These are phyloP conservation scores for Suhomyces sp. DNA, from an alignment of 805 yeast species.

Conservation along the genomic window DNA sequence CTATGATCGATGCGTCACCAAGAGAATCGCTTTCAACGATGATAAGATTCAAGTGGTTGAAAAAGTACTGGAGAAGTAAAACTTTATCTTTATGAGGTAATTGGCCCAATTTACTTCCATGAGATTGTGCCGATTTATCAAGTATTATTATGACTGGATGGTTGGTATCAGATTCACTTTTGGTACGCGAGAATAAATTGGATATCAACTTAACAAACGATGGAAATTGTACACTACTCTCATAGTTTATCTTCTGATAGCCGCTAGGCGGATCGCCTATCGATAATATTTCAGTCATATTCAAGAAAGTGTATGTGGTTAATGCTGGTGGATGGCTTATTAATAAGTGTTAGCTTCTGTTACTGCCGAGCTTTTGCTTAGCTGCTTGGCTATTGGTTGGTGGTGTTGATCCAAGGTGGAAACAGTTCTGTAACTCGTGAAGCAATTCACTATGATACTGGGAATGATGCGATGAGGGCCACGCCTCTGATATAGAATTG, in stretches of 20 bases:
- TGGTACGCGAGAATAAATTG: slow-evolving; percentile 29
- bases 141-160: slow-evolving; percentile 30
- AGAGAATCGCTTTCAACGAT: slow-evolving; percentile 15
- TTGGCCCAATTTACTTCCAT: slow-evolving; percentile 17
- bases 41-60: slow-evolving; percentile 36
- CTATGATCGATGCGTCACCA: slow-evolving; percentile 7
- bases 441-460: not conserved
- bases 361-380: not conserved
- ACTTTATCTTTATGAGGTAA: slow-evolving; percentile 26
- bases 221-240: not conserved
- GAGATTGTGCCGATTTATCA: slow-evolving; percentile 2
- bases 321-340: not conserved
- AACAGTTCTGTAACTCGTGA: not conserved
- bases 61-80: slow-evolving; percentile 34
- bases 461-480: not conserved
- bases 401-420: not conserved
- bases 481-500: not conserved
- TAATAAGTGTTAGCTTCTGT: not conserved
- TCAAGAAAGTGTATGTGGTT: not conserved
- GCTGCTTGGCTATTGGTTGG: not conserved
- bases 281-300: slow-evolving; percentile 19
- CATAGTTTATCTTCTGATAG: not conserved
- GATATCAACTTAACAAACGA: slow-evolving; percentile 17
- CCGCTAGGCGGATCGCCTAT: slow-evolving; percentile 1
- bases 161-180: slow-evolving; percentile 31